phyloP scores from a whole-genome alignment of 768 basidiomycete genomes.

The Nevesoporus exiguus region DNA sequence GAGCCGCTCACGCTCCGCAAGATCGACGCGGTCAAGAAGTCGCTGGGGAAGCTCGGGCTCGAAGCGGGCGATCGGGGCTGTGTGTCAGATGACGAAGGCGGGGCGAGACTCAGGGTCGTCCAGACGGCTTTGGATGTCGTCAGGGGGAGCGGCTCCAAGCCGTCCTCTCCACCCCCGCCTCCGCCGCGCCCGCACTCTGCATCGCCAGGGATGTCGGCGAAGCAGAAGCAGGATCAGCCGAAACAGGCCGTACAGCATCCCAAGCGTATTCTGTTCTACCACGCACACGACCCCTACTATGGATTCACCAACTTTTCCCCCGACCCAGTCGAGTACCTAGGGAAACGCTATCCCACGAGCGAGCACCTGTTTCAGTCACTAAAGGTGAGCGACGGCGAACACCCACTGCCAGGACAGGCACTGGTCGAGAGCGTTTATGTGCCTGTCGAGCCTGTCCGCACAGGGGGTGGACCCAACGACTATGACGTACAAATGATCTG shows the following conservation, averaged over 20 bases:
- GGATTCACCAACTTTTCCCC: conserved; percentile 45
- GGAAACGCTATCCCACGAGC: conserved; percentile 42
- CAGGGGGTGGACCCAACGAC: conserved; percentile 5
- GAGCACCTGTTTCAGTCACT: conserved; percentile 48
- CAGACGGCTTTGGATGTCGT: conserved; percentile 27
- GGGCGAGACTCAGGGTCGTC: conserved; percentile 24
- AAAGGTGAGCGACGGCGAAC: conserved; percentile 28
- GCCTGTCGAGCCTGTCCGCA: background rate
- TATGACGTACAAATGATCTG: conserved; percentile 18
- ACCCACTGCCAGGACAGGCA: background rate
- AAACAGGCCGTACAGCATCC: conserved; percentile 6
- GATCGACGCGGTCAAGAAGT: conserved; percentile 32
- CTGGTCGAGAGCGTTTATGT: background rate
- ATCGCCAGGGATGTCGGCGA: conserved; percentile 13
- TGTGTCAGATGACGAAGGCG: conserved; percentile 28
- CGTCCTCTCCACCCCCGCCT: conserved; percentile 2
- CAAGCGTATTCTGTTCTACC: conserved; percentile 32
- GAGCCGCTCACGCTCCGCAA: conserved; percentile 24
- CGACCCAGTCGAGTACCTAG: conserved; percentile 38
- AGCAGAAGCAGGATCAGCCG: conserved; percentile 9
- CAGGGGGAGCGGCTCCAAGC: conserved; percentile 5
- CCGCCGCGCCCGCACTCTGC: conserved; percentile 22
- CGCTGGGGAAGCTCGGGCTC: conserved; percentile 22
- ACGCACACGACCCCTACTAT: conserved; percentile 33
- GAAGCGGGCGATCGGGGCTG: conserved; percentile 26